Evolutionary conservation across 2,329 filamentous ascomycete species (phyloP).

Genomic region (Thermothelomyces thermophilus): DNA sequence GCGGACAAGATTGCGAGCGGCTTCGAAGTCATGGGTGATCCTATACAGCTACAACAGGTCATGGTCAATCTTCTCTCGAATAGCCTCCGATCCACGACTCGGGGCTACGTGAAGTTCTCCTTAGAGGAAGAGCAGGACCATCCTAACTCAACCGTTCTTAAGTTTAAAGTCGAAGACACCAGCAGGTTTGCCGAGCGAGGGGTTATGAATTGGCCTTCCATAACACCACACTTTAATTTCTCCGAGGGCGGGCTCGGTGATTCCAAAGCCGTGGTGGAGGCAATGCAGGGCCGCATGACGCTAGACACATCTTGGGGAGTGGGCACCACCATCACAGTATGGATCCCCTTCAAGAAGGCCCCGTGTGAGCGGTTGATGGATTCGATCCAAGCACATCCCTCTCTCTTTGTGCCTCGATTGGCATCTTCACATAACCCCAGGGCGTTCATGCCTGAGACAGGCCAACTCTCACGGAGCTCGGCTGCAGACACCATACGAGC

Average conservation of each 20-base stretch:
- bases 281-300: constrained; percentile 72
- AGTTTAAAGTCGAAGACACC: constrained; percentile 68
- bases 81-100: constrained; percentile 67
- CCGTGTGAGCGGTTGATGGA: constrained; percentile 35
- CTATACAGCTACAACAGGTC: constrained; percentile 76
- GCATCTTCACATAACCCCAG: no score
- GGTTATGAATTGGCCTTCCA: constrained; percentile 68
- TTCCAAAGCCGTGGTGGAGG: constrained; percentile 70
- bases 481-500: no score
- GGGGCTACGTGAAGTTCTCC: constrained; percentile 60
- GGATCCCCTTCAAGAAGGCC: constrained; percentile 69
- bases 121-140: constrained; percentile 59
- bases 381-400: neutral
- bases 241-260: constrained; percentile 74
- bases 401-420: no score
- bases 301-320: constrained; percentile 59
- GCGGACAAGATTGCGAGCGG: constrained; percentile 56
- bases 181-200: constrained; percentile 66
- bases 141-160: constrained; percentile 57
- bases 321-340: constrained; percentile 70
- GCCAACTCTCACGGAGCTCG: no score
- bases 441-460: no score
- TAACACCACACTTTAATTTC: constrained; percentile 70
- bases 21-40: constrained; percentile 78
- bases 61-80: constrained; percentile 74